A percentile compares a stretch with the other conserved stretches of the same genome.
phyloP scores from a whole-genome alignment of 768 basidiomycete species.

The Postia placenta region DNA sequence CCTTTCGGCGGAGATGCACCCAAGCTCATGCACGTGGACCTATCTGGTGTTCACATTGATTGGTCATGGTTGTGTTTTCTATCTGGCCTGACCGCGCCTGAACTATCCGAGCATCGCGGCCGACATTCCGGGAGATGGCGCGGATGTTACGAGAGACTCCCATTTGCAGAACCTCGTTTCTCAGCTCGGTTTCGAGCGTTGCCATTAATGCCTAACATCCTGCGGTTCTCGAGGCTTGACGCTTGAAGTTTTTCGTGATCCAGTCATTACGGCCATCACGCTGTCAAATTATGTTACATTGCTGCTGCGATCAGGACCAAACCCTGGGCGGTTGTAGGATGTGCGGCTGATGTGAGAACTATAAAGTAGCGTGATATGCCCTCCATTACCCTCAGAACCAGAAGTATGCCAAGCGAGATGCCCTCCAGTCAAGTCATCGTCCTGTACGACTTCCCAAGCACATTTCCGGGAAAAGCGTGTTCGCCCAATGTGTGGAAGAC shows the following conservation, averaged over 20 bases:
- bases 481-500: conserved; percentile 18
- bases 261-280: too few relatives aligned
- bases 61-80: conserved; percentile 50
- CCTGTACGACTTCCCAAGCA: conserved; percentile 18
- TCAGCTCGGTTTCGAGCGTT: too few relatives aligned
- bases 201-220: too few relatives aligned
- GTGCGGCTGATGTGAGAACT: too few relatives aligned
- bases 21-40: conserved; percentile 36
- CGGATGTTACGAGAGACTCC: conserved; percentile 49
- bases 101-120: conserved; percentile 63
- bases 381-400: too few relatives aligned
- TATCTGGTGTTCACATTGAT: conserved; percentile 69
- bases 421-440: conserved; percentile 5
- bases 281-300: too few relatives aligned
- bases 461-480: conserved; percentile 3
- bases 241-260: too few relatives aligned
- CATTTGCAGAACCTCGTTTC: conserved; percentile 43
- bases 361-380: too few relatives aligned
- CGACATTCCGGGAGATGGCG: conserved; percentile 46
- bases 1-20: conserved; percentile 52
- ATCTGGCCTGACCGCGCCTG: conserved; percentile 40
- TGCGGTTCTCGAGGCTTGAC: too few relatives aligned
- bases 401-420: too few relatives aligned
- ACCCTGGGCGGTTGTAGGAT: too few relatives aligned
- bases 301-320: too few relatives aligned